Evolutionary conservation across 306 rosid genomes (phyloP).

Genomic region (Ormosia emarginata): DNA sequence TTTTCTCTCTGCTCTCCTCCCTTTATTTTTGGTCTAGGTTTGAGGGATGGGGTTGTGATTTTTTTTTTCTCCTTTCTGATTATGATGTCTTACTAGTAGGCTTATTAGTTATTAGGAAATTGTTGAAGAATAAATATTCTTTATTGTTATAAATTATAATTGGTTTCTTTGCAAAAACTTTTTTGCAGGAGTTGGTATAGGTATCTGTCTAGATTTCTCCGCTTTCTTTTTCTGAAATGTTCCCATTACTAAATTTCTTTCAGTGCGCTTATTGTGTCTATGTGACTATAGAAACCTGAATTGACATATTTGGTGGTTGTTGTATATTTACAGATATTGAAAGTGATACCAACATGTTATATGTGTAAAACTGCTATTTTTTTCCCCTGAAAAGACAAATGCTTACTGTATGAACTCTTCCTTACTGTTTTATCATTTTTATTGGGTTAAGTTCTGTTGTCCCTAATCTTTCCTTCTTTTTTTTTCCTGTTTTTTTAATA

Average conservation of each 20-base stretch:
- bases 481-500: too few relatives aligned
- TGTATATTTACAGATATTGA: not conserved
- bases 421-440: not conserved
- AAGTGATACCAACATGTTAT: not conserved
- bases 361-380: not conserved
- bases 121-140: not conserved
- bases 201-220: not conserved
- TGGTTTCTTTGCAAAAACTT: not conserved
- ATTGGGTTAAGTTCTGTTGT: not conserved
- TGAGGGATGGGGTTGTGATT: not conserved
- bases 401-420: not conserved
- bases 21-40: not conserved
- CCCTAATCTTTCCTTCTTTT: too few relatives aligned
- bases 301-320: not conserved
- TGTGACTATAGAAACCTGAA: not conserved
- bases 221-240: not conserved
- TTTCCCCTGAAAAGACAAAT: not conserved
- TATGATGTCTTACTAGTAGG: not conserved
- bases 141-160: not conserved
- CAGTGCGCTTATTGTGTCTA: not conserved
- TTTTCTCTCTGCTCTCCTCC: not conserved
- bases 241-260: not conserved
- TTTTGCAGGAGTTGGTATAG: not conserved
- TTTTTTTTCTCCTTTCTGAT: not conserved
- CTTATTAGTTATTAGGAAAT: not conserved